A percentile compares a stretch with the other conserved stretches of the same genome.
Evolutionary conservation across 352 stramenopile genomes (phyloP).

Genomic region (Globisporangium cystogenes): DNA sequence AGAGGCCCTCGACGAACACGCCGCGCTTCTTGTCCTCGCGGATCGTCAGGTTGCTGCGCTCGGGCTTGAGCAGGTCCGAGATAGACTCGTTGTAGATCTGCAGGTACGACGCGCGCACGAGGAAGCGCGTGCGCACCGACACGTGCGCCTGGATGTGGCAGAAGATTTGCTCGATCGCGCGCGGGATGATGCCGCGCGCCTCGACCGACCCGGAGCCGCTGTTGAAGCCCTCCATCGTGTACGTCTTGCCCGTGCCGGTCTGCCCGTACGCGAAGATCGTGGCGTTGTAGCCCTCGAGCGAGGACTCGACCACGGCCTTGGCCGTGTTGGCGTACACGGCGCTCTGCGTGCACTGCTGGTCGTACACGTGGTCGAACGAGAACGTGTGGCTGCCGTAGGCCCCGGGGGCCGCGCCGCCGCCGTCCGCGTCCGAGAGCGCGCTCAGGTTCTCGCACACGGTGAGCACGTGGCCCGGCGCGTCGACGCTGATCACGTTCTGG

Average conservation of each 20-base stretch:
- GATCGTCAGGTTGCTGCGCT: conserved; percentile 90
- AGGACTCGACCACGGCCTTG: conserved; percentile 90
- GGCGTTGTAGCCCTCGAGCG: conserved; percentile 90
- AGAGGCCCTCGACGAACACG: conserved; percentile 94
- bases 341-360: conserved; percentile 86
- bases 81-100: conserved; percentile 96
- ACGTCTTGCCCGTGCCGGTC: conserved; percentile 91
- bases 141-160: conserved; percentile 87
- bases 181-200: conserved; percentile 96
- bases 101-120: conserved; percentile 90
- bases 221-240: conserved; percentile 97
- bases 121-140: conserved; percentile 80
- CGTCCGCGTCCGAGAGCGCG: conserved; percentile 31
- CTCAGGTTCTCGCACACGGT: conserved; percentile 86
- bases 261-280: conserved; percentile 91
- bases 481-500: conserved; percentile 88
- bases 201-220: conserved; percentile 82
- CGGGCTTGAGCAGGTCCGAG: conserved; percentile 92
- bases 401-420: conserved; percentile 16
- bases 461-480: conserved; percentile 79
- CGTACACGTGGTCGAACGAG: conserved; percentile 94
- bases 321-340: conserved; percentile 93
- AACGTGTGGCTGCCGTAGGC: conserved; percentile 88
- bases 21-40: conserved; percentile 90
- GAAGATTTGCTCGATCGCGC: conserved; percentile 96